These are phyloP conservation scores for Lathyrus oleraceus DNA, from an alignment of 306 rosid genomes.

Conservation along the genomic window DNA sequence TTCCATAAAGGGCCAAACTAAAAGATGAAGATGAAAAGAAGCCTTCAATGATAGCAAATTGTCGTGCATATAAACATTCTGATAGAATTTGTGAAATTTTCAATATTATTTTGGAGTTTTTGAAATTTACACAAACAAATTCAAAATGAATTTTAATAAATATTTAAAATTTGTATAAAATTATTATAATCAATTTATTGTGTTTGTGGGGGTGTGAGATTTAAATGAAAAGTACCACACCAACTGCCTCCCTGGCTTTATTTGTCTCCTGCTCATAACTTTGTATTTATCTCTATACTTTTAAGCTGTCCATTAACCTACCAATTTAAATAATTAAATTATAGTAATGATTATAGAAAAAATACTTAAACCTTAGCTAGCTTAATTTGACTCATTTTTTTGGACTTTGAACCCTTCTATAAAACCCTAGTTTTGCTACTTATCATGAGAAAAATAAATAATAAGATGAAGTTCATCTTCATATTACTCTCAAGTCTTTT, in stretches of 20 bases:
- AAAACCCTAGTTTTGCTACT: conserved; percentile 42
- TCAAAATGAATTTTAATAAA: too few relatives aligned
- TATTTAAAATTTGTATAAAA: too few relatives aligned
- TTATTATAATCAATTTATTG: too few relatives aligned
- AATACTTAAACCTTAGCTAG: conserved; percentile 54
- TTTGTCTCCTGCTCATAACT: neutral
- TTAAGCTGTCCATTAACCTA: conserved; percentile 41
- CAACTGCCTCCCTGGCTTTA: neutral
- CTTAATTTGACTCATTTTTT: conserved; percentile 55
- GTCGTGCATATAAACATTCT: too few relatives aligned
- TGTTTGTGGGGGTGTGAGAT: too few relatives aligned
- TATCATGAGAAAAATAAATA: conserved; percentile 32
- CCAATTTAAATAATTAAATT: conserved; percentile 39
- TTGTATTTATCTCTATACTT: neutral
- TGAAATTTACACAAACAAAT: too few relatives aligned
- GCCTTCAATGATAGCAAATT: too few relatives aligned
- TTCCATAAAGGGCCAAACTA: too few relatives aligned
- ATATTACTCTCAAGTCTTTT: conserved; percentile 38
- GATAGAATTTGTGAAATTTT: too few relatives aligned
- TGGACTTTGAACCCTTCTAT: conserved; percentile 48
- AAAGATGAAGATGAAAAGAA: too few relatives aligned
- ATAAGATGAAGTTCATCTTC: conserved; percentile 32
- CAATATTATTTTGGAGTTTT: too few relatives aligned
- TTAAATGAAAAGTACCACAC: neutral
- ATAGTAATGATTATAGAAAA: conserved; percentile 10